Evolutionary conservation across 805 yeast species (phyloP).

Genomic region (Ogataea henricii): DNA sequence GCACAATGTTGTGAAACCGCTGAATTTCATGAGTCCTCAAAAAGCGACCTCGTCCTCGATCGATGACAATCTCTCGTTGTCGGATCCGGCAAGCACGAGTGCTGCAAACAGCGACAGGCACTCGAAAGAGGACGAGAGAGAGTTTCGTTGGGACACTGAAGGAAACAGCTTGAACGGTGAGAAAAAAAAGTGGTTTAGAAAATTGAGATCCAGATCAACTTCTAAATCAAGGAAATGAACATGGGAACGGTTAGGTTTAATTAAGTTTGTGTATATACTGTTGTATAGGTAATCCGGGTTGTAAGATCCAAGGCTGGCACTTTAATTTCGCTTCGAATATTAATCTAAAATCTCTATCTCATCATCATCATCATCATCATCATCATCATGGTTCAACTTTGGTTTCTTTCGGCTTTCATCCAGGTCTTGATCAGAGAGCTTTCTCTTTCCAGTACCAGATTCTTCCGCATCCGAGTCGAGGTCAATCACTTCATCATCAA

Average conservation of each 20-base stretch:
- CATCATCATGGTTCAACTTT: slow-evolving; percentile 14
- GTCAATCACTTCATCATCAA: slow-evolving; percentile 22
- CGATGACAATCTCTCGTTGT: slow-evolving; percentile 14
- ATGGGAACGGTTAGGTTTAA: not conserved
- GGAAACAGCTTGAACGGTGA: slow-evolving; percentile 15
- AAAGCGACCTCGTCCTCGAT: slow-evolving; percentile 15
- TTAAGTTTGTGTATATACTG: not conserved
- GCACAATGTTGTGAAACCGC: slow-evolving; percentile 19
- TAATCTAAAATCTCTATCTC: slow-evolving; percentile 11
- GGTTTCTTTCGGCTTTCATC: slow-evolving; percentile 16
- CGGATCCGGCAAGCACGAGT: slow-evolving; percentile 6
- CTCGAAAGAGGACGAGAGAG: slow-evolving; percentile 30
- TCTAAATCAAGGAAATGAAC: slow-evolving; percentile 23
- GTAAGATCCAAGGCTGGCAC: not conserved
- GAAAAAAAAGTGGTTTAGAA: slow-evolving; percentile 46
- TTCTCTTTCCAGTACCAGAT: slow-evolving; percentile 16
- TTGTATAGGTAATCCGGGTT: not conserved
- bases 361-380: no score
- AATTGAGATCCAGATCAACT: slow-evolving; percentile 38
- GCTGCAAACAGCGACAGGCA: slow-evolving; percentile 9
- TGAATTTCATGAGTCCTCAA: slow-evolving; percentile 19
- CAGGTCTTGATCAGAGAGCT: slow-evolving; percentile 20
- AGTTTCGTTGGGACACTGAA: slow-evolving; percentile 33
- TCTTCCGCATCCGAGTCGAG: slow-evolving; percentile 19
- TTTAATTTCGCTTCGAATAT: not conserved